Evolutionary conservation across 2,329 filamentous ascomycete genomes (phyloP).

Genomic region (Madurella mycetomatis): DNA sequence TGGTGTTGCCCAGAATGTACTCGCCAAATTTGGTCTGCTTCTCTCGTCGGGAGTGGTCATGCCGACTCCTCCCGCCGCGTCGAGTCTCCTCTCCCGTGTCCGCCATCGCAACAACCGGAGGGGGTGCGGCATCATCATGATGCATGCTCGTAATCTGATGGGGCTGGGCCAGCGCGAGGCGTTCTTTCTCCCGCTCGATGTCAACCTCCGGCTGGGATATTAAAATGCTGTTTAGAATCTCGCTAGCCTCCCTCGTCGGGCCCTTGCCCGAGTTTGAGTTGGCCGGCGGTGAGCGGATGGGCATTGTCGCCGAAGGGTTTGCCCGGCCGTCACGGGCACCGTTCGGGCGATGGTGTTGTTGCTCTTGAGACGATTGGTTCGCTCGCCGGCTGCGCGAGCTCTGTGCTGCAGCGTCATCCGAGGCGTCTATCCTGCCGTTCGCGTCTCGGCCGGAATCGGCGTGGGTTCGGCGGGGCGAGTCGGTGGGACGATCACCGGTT

Average conservation of each 20-base stretch:
- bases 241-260: constrained; percentile 70
- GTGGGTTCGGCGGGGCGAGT: constrained; percentile 40
- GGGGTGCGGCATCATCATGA: constrained; percentile 42
- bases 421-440: constrained; percentile 28
- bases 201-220: constrained; percentile 73
- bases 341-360: constrained; percentile 29
- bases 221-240: constrained; percentile 72
- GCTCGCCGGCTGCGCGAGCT: constrained; percentile 38
- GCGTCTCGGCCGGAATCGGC: constrained; percentile 34
- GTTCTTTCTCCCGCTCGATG: constrained; percentile 64
- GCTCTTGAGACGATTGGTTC: constrained; percentile 37
- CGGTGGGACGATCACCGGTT: constrained; percentile 41
- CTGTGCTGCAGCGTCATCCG: constrained; percentile 34
- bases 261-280: constrained; percentile 53
- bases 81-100: constrained; percentile 41
- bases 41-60: constrained; percentile 55
- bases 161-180: constrained; percentile 57
- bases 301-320: constrained; percentile 35
- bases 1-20: constrained; percentile 90
- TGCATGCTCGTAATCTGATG: constrained; percentile 38
- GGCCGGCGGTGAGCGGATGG: constrained; percentile 41
- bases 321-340: constrained; percentile 39
- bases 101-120: constrained; percentile 42
- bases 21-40: constrained; percentile 91
- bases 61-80: constrained; percentile 51